Evolutionary conservation across 2,329 filamentous ascomycete species (phyloP), one percentile per base, ranked within the genome.

Genomic region (Diaporthe sp.): DNA sequence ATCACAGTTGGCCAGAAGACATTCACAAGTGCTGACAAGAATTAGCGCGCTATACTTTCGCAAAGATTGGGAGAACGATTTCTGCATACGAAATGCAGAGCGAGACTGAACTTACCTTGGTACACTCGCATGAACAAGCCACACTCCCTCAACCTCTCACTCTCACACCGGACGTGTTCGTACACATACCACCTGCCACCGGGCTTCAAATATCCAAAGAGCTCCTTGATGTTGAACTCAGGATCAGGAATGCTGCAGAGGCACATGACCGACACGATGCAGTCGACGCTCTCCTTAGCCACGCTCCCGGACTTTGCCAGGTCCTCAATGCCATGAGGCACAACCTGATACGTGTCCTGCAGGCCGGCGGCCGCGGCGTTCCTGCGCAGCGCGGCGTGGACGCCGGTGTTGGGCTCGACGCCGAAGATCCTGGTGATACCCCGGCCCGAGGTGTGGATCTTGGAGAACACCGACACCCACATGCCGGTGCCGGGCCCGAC

Each of bases 231-330:
- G 75, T 92, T 90, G 77, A 83, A 82, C 78, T 89, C 83, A 4
- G 90, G 90, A 4, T 90, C 87, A 0, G 91, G 91, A 68, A 93
- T 91, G 77, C 89, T 90, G 84, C 91, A 93, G 42, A 93, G 84
- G 72, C 90, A 92, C 71, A 92, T 83, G 35, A 92, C 82, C 3
- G 89, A 88, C 61, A 93, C 89, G 73, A 93, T 88, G 80, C 88
- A 89, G 77, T 91, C 89, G 25, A 91, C 85, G 67, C 85, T 89
- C 28, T 84, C 90, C 54, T 84, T 84, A 69, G 86, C 82, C 17
- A 92, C 84, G 40, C 83, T 84, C 2, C 86, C 87, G 3, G 81
- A 79, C 3, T 81, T 74, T 42, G 76, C 82, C 71, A 93, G 82
- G 71, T 89, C 87, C 82, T 93, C 88, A 58, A 93, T 90, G 3